Conservation (phyloP, 768 basidiomycete species). For the Hypholoma sublateritium region DNA sequence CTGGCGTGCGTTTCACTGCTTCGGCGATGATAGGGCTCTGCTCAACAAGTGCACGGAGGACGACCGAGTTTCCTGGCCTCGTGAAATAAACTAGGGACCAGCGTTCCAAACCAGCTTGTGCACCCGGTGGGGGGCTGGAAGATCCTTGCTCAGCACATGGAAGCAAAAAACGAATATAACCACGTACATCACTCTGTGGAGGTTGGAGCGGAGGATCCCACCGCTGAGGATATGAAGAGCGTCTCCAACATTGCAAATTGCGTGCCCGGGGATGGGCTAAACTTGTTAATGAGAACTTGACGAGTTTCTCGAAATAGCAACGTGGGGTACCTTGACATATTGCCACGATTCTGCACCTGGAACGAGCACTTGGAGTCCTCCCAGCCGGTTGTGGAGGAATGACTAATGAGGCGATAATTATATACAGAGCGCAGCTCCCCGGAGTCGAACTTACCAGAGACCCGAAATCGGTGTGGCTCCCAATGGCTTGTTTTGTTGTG, state of each 20-base stretch:
- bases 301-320: background rate
- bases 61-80: slow-evolving; percentile 52
- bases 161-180: background rate
- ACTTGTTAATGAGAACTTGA: background rate
- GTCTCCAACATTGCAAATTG: slow-evolving; percentile 64
- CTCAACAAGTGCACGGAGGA: slow-evolving; percentile 51
- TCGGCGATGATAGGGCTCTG: slow-evolving; percentile 50
- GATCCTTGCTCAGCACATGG: background rate
- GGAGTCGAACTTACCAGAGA: slow-evolving; percentile 48
- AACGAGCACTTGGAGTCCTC: slow-evolving; percentile 67
- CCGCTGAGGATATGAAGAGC: slow-evolving; percentile 62
- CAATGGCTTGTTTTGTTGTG: slow-evolving; percentile 44
- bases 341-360: slow-evolving; percentile 65
- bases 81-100: slow-evolving; percentile 75
- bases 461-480: slow-evolving; percentile 73
- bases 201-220: slow-evolving; percentile 60
- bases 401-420: slow-evolving; percentile 39
- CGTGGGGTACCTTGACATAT: slow-evolving; percentile 53
- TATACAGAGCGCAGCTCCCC: slow-evolving; percentile 13
- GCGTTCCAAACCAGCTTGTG: slow-evolving; percentile 50
- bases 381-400: slow-evolving; percentile 68
- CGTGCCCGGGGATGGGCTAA: slow-evolving; percentile 54
- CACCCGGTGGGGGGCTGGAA: slow-evolving; percentile 55
- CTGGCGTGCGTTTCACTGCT: slow-evolving; percentile 38
- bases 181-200: slow-evolving; percentile 61